Base-by-base conservation (phyloP, 2,329 filamentous ascomycete genomes). In the Apiospora phragmitis region DNA sequence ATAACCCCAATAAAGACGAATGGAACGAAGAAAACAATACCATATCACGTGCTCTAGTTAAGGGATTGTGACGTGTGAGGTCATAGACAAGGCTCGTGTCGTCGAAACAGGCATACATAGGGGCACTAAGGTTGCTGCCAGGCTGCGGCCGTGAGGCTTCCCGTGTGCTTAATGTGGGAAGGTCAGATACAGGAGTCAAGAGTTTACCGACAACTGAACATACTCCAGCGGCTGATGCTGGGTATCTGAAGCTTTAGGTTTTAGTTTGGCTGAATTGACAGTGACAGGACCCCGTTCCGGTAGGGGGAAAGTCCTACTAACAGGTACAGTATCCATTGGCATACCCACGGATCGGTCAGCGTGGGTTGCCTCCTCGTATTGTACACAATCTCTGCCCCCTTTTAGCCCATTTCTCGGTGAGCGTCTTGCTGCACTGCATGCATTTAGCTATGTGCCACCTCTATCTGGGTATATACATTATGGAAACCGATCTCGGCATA, bases 191-290 rank as follows among this genome's bases (percentile, higher is more conserved):
- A 59, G 51, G 4, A 62, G 21, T 62, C 55, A 16, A 38, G 55
- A 38, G 55, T 62, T 38, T n/a, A 62, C 18, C 18, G 32, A 35
- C 55, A 59, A 24, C 49, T 32, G 29, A 59, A n/a, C 9, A 21
- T 59, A 41, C 51, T 59, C 26, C 26, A 59, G 51, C 47, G 24
- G 49, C 24, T 29, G 47, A 26, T 29, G 29, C 55, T 24, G 21
- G 29, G 8, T n/a, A n/a, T 62, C 55, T 38, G 55, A 62, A 62
- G 55, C 38, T 62, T 62, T 62, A 62, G 55, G 29, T 62, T 62
- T 29, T 32, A 62, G 55, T 62, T 62, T 62, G 55, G 55, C 55
- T 62, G 55, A 62, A 38, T n/a, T 62, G 55, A n/a, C 55, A 62
- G 55, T 62, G 55, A 62, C 55, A 62, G 55, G 32, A 62, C 32